Base-by-base conservation (phyloP, 768 basidiomycete genomes). In the Gymnopilus dilepis region DNA sequence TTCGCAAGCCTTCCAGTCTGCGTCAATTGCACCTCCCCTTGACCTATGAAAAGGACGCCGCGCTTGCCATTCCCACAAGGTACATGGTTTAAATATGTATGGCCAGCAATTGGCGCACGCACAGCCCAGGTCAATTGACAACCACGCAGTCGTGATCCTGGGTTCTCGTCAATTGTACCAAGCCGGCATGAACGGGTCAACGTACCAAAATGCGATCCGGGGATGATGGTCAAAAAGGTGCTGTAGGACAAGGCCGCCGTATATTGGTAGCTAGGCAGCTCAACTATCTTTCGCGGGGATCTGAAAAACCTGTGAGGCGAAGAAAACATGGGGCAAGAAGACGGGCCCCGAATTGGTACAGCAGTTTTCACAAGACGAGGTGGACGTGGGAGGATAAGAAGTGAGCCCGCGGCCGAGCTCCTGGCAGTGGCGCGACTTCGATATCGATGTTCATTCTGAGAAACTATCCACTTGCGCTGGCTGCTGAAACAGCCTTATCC, bases 91-190 rank as follows among this genome's bases (percentile, higher is more conserved):
- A 34, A 34, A 51, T 21, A 24, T 8, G 52, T 26, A 5, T 34
- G n/a, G n/a, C 52, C 40, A 8, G 34, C 34, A 4, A 37, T 37
- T 37, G 34, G 26, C 28, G 12, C 24, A 33, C 21, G 52, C 52
- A 54, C 52, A 54, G 52, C 52, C 52, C 19, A 37, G 9, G 33
- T 54, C 52, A 42, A 45, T 41, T 56, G 41, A 34, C 55, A 41
- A 31, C 28, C 15, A 19, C 3, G 55, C 30, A 8, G 21, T 55
- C 15, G 41, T 37, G 21, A 41, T 22, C 21, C 13, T 30, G 26
- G 42, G 28, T 17, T 7, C 26, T 21, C 45, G 41, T 56, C 42
- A 55, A 12, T 26, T 41, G 28, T 26, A 40, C 37, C n/a, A 56
- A 42, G 28, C 55, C 55, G 55, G 21, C 13, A 15, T 55, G 22